Conservation (phyloP, 305 asterid species). For the Fraxinus platypoda region DNA sequence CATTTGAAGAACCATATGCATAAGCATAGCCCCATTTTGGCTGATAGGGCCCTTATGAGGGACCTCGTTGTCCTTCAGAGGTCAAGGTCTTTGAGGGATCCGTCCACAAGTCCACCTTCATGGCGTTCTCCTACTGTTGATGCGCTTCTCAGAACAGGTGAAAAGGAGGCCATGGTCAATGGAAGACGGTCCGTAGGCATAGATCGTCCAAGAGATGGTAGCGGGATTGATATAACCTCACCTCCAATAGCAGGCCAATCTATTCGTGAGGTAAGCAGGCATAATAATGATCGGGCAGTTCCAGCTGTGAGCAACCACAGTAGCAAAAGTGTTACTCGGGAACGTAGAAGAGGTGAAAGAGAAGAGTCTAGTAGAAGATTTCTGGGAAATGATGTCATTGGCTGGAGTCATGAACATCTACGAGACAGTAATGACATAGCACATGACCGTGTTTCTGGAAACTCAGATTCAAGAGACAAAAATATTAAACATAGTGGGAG, state of each 20-base stretch:
- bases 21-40: conserved; percentile 78
- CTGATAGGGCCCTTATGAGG: conserved; percentile 81
- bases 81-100: conserved; percentile 92
- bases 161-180: conserved; percentile 44
- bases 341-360: conserved; percentile 45
- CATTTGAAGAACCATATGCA: conserved; percentile 97
- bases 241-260: conserved; percentile 36
- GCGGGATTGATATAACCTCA: conserved; percentile 48
- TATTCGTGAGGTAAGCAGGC: conserved; percentile 34
- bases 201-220: conserved; percentile 38
- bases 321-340: conserved; percentile 43
- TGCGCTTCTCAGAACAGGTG: conserved; percentile 45
- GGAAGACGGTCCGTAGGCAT: conserved; percentile 61
- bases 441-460: conserved; percentile 40
- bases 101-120: conserved; percentile 80
- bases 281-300: conserved; percentile 27
- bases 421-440: conserved; percentile 31
- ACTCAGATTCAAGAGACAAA: conserved; percentile 44
- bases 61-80: conserved; percentile 86
- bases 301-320: conserved; percentile 35
- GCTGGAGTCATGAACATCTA: conserved; percentile 27
- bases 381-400: conserved; percentile 32
- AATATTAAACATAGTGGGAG: conserved; percentile 33
- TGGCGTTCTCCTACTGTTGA: conserved; percentile 81
- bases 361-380: conserved; percentile 46